phyloP scores from a whole-genome alignment of 1,139 yeast genomes.

The Pichia sp. region DNA sequence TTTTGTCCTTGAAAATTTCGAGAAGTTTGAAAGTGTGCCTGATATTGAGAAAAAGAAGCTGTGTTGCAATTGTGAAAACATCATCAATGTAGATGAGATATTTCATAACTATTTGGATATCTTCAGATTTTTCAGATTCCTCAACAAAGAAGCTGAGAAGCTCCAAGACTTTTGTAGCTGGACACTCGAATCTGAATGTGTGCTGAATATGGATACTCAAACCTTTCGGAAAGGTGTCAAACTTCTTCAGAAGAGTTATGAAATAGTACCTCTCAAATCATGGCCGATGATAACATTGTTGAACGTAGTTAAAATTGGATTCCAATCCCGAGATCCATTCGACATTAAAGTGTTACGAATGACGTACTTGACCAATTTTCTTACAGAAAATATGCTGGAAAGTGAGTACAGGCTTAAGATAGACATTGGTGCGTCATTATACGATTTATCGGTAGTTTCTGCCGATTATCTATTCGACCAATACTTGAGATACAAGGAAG shows the following conservation, averaged over 20 bases:
- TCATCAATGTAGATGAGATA: background rate
- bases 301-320: background rate
- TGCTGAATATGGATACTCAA: background rate
- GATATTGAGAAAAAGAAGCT: background rate
- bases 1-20: constrained; percentile 13
- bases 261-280: constrained; percentile 10
- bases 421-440: constrained; percentile 6
- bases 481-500: background rate
- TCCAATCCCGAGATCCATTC: background rate
- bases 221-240: background rate
- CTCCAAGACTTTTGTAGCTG: constrained; percentile 6
- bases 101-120: constrained; percentile 4
- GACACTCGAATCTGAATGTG: background rate
- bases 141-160: constrained; percentile 1
- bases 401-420: background rate
- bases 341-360: constrained; percentile 1
- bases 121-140: constrained; percentile 2
- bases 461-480: constrained; percentile 11
- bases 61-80: constrained; percentile 10
- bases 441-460: constrained; percentile 5
- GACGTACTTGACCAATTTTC: constrained; percentile 6
- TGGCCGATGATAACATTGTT: constrained; percentile 15
- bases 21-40: background rate
- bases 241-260: background rate
- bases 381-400: constrained; percentile 3